Conservation (phyloP, 805 yeast genomes). For the Wickerhamomyces sydowiorum region DNA sequence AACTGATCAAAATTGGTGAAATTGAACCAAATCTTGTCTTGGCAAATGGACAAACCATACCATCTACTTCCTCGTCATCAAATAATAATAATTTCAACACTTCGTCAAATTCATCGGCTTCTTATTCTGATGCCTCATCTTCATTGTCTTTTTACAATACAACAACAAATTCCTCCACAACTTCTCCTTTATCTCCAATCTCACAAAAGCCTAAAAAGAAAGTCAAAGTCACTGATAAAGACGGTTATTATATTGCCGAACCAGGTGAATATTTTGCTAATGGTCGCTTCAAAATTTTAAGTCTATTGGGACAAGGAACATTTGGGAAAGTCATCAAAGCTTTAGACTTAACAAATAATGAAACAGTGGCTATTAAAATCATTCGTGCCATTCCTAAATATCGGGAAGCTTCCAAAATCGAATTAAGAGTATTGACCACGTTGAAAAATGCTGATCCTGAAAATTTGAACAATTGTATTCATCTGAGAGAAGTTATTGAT, state of each 20-base stretch:
- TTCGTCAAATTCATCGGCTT: slow-evolving; percentile 6
- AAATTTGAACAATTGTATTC: slow-evolving; percentile 72
- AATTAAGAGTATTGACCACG: slow-evolving; percentile 74
- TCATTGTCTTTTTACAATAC: no score
- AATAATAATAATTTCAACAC: slow-evolving; percentile 1
- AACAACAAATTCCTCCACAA: slow-evolving; percentile 4
- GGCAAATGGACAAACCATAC: slow-evolving; percentile 1
- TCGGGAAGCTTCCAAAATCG: slow-evolving; percentile 92
- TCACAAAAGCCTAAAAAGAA: slow-evolving; percentile 5
- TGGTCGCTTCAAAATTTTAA: slow-evolving; percentile 57
- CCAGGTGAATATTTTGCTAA: slow-evolving; percentile 63
- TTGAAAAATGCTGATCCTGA: slow-evolving; percentile 61
- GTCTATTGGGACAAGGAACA: slow-evolving; percentile 85
- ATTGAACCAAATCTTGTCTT: slow-evolving; percentile 28
- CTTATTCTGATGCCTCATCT: slow-evolving; percentile 6
- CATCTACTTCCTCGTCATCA: slow-evolving; percentile 1
- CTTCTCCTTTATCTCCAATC: slow-evolving; percentile 16
- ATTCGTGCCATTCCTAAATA: slow-evolving; percentile 90
- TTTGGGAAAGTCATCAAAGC: slow-evolving; percentile 88
- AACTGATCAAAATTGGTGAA: slow-evolving; percentile 35
- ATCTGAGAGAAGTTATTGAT: slow-evolving; percentile 85
- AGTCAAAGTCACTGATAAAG: slow-evolving; percentile 24
- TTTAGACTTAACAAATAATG: slow-evolving; percentile 53
- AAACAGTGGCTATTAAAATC: slow-evolving; percentile 79
- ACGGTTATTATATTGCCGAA: slow-evolving; percentile 68